Percentiles rank a stretch among this genome's conserved stretches.
Evolutionary conservation across 805 yeast species (phyloP).

Genomic region (Candida patagonica): DNA sequence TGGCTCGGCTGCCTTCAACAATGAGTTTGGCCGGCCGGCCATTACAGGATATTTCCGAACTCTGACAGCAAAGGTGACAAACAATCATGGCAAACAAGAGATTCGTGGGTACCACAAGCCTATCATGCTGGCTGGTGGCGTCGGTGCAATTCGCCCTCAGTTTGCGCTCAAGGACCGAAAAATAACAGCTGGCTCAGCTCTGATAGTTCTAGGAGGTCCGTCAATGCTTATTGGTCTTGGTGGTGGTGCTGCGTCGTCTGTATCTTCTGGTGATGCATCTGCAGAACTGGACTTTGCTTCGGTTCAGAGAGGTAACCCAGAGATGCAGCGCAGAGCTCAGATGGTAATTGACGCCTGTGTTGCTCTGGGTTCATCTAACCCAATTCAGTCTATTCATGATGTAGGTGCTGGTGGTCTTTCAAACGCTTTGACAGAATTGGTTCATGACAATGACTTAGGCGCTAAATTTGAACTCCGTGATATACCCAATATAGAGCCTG

Average conservation of each 20-base stretch:
- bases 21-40: slow-evolving; percentile 98
- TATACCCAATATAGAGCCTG: slow-evolving; percentile 84
- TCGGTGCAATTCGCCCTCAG: slow-evolving; percentile 93
- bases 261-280: slow-evolving; percentile 93
- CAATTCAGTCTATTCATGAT: slow-evolving; percentile 93
- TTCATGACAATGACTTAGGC: slow-evolving; percentile 94
- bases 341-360: slow-evolving; percentile 94
- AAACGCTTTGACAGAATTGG: slow-evolving; percentile 94
- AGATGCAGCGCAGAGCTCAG: slow-evolving; percentile 98
- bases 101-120: slow-evolving; percentile 97
- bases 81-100: slow-evolving; percentile 54
- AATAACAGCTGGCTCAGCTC: slow-evolving; percentile 84
- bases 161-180: slow-evolving; percentile 79
- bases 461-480: slow-evolving; percentile 88
- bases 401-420: slow-evolving; percentile 99
- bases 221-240: slow-evolving; percentile 97
- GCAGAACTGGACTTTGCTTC: slow-evolving; percentile 97
- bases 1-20: slow-evolving; percentile 97
- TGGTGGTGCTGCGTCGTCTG: slow-evolving; percentile 98
- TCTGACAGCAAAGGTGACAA: slow-evolving; percentile 67
- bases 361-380: slow-evolving; percentile 63
- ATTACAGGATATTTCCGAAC: slow-evolving; percentile 96
- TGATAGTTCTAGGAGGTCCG: slow-evolving; percentile 95
- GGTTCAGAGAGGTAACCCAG: slow-evolving; percentile 98
- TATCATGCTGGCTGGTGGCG: slow-evolving; percentile 98